A percentile compares a stretch with the other conserved stretches of the same genome.
phyloP scores from a whole-genome alignment of 495 filamentous ascomycete genomes.

The Lasiosphaeris hirsuta region DNA sequence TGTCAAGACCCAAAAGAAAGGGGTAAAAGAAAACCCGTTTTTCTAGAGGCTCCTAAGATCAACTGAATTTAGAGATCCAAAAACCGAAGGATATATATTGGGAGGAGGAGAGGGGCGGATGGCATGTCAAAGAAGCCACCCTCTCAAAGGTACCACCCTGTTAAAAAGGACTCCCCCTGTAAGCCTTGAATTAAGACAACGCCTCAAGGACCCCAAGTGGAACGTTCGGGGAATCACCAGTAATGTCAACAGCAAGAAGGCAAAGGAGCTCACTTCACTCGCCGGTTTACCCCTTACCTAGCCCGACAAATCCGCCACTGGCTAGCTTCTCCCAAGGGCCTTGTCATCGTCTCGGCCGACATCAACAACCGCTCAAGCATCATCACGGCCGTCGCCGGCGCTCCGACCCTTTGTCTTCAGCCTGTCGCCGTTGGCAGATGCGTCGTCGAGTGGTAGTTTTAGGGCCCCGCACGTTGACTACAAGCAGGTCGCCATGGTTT shows the following conservation, averaged over 20 bases:
- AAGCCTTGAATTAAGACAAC: no score
- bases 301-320: background rate
- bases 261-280: constrained; percentile 11
- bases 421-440: background rate
- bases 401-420: constrained; percentile 15
- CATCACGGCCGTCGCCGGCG: background rate
- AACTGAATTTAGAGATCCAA: no score
- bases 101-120: no score
- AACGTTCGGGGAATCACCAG: constrained; percentile 5
- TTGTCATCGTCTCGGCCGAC: constrained; percentile 5
- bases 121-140: no score
- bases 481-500: constrained; percentile 8
- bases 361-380: background rate
- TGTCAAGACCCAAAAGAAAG: no score
- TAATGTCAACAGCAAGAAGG: background rate
- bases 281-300: background rate
- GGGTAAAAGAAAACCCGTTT: no score
- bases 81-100: no score
- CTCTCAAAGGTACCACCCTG: no score
- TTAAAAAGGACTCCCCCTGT: no score
- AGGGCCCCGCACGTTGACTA: constrained; percentile 16
- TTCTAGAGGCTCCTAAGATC: no score
- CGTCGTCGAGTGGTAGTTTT: constrained; percentile 1
- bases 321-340: background rate
- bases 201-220: constrained; percentile 1